phyloP scores from a whole-genome alignment of 2,329 filamentous ascomycete genomes.

The Epichloe brachyelytri region DNA sequence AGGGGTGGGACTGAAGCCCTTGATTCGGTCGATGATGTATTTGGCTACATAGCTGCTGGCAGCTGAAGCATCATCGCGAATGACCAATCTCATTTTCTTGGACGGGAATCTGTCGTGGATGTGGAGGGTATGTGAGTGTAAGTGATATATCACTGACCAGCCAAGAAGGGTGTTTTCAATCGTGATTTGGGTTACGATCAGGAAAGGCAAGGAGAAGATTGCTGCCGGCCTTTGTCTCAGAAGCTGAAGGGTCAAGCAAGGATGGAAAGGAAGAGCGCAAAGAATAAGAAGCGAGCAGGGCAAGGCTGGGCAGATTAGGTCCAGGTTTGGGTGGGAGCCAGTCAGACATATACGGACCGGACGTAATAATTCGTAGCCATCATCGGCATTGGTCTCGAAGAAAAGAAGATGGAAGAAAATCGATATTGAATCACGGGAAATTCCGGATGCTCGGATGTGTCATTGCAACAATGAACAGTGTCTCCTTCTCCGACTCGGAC shows the following conservation, averaged over 20 bases:
- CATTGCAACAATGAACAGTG: background rate
- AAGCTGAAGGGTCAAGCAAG: background rate
- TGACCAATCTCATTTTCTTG: constrained; percentile 62
- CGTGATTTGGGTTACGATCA: background rate
- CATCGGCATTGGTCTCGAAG: background rate
- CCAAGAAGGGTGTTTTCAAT: background rate
- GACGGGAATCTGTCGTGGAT: constrained; percentile 10
- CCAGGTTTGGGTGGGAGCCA: background rate
- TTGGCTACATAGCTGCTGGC: constrained; percentile 68
- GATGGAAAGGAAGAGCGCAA: background rate
- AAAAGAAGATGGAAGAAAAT: background rate
- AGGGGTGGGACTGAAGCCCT: constrained; percentile 58
- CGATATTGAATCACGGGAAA: too few relatives aligned
- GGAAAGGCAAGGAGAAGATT: background rate
- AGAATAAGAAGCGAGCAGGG: background rate
- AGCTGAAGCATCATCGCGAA: constrained; percentile 55
- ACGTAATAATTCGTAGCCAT: background rate
- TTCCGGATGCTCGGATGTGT: too few relatives aligned
- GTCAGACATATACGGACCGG: too few relatives aligned
- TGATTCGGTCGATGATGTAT: constrained; percentile 74
- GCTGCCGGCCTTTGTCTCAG: background rate
- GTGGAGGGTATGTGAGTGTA: background rate
- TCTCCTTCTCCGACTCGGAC: too few relatives aligned
- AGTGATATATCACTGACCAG: background rate
- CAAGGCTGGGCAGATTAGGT: background rate